A percentile compares a stretch with the other conserved stretches of the same genome.
These are phyloP conservation scores for Cucumis cinereus DNA, from an alignment of 306 rosid genomes.

Conservation along the genomic window DNA sequence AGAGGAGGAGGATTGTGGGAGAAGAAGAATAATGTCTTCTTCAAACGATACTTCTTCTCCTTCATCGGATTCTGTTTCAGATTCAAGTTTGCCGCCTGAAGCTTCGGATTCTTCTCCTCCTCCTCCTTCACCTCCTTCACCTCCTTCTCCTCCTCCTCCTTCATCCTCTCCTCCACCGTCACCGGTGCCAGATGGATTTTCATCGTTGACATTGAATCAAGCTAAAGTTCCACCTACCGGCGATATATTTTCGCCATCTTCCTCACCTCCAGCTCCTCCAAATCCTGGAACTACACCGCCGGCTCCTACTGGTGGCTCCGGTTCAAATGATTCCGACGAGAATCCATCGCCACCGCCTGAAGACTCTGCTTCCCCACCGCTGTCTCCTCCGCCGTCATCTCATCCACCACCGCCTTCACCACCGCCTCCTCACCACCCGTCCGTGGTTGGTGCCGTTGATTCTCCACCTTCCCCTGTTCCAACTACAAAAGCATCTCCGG, in stretches of 20 bases:
- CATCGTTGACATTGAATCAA: not conserved
- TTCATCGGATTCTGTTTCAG: not conserved
- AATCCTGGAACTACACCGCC: conserved; percentile 1
- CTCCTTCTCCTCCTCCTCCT: conserved; percentile 1
- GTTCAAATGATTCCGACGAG: not conserved
- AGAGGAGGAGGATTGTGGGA: not conserved
- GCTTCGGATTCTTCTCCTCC: conserved; percentile 6
- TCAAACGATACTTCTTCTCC: conserved; percentile 1
- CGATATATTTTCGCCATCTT: not conserved
- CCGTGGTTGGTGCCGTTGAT: not conserved
- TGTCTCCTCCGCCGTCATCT: conserved; percentile 15
- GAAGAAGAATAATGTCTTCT: conserved; percentile 3
- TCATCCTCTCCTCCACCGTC: not conserved
- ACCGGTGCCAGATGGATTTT: not conserved
- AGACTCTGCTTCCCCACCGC: conserved; percentile 12
- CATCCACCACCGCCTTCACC: conserved; percentile 15
- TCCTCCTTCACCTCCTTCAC: not conserved
- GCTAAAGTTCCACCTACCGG: not conserved
- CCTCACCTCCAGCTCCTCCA: not conserved
- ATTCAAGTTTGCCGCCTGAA: not conserved
- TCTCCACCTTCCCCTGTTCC: conserved; percentile 1
- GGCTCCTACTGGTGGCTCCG: not conserved
- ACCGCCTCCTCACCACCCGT: not conserved
- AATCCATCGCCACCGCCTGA: conserved; percentile 2
- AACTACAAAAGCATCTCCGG: not conserved